phyloP scores from a whole-genome alignment of 2,329 filamentous ascomycete genomes.

The Phaeosphaeriaceae sp. region DNA sequence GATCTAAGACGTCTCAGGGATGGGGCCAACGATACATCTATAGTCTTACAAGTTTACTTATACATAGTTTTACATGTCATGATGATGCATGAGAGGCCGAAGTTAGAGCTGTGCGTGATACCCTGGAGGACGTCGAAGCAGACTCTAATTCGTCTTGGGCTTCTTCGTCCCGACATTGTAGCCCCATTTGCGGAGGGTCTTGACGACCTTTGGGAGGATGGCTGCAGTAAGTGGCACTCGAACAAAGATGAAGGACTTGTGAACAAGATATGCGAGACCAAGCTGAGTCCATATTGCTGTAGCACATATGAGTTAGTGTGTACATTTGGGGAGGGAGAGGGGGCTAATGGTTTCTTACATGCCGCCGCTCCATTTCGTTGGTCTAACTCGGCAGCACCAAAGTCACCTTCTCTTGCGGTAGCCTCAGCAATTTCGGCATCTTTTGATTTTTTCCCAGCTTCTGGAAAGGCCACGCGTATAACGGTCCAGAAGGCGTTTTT shows the following conservation, averaged over 20 bases:
- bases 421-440: constrained; percentile 43
- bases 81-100: background rate
- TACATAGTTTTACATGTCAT: constrained; percentile 4
- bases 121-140: background rate
- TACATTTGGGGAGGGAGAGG: background rate
- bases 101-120: background rate
- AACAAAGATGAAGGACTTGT: constrained; percentile 97
- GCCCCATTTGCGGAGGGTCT: constrained; percentile 83
- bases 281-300: constrained; percentile 81
- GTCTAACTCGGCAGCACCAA: constrained; percentile 66
- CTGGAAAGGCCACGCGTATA: constrained; percentile 66
- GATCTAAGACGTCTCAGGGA: background rate
- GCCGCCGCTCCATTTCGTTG: constrained; percentile 68
- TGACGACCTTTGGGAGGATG: constrained; percentile 93
- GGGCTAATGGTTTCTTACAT: too few relatives aligned
- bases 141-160: constrained; percentile 34
- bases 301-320: constrained; percentile 14
- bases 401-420: constrained; percentile 36
- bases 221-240: constrained; percentile 92
- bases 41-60: constrained; percentile 4
- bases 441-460: constrained; percentile 58
- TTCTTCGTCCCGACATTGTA: constrained; percentile 90
- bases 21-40: background rate
- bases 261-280: constrained; percentile 91
- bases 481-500: constrained; percentile 64